Evolutionary conservation across 2,329 filamentous ascomycete genomes (phyloP), one percentile per base, ranked within the genome.

Genomic region (Calonectria pseudoturangicola): DNA sequence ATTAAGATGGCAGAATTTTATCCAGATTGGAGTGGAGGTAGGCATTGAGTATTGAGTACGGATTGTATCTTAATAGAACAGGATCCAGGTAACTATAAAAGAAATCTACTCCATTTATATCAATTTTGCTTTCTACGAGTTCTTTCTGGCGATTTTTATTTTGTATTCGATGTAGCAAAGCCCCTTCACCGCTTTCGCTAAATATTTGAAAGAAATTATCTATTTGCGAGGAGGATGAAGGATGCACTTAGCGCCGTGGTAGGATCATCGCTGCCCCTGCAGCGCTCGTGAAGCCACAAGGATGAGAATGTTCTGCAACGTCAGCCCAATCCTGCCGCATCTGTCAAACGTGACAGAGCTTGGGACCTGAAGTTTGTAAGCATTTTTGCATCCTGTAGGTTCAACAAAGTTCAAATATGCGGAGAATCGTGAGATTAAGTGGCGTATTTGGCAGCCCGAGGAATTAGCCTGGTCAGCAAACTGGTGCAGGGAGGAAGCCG

Each of bases 271-370:
- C 13, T 18, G 27, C 28, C 50, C 50, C 50, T 54, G 50, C 28
- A 18, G 30, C 27, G 10, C 10, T 16, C 15, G 15, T 33, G 8
- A 36, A 36, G 33, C 8, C 48, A 9, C 33, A 3, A 27, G 54
- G 54, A 25, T 41, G 21, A 27, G 21, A 41, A n/a, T 21, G 13
- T 41, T 41, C 13, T 60, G 21, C 54, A 60, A 60, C 54, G 54
- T 60, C 54, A 60, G 54, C 54, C 21, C 36, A 27, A 41, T 60
- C 54, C 54, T 60, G 36, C 54, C 15, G 12, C 10, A 15, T 16
- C 28, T 25, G 33, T 25, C n/a, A 39, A 56, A 39, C 7, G 21
- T 60, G 54, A 27, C 54, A 25, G 33, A 27, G 3, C 12, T 25
- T 10, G 36, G 54, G 21, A 21, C 33, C 33, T 28, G 33, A 10